Base-by-base conservation (phyloP, 495 filamentous ascomycete species). In the Cudoniella acicularis region DNA sequence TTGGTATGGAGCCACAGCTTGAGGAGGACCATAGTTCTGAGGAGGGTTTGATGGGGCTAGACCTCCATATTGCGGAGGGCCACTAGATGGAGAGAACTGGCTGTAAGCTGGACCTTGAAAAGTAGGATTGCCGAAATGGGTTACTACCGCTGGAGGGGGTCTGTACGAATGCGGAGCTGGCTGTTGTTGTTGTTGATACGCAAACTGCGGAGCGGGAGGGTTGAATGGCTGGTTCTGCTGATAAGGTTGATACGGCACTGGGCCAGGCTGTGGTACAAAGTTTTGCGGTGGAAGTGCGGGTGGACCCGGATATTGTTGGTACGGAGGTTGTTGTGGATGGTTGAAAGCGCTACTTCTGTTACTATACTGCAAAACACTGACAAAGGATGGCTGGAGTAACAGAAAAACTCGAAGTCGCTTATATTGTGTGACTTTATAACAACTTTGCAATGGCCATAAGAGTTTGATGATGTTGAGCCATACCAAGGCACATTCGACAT, bases 201-300 rank as follows among this genome's bases (percentile, higher is more conserved):
- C 65, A 60, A 67, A 74, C 42, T 67, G 64, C 13, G 57, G 61
- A 27, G 65, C 54, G 11, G 67, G 56, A 23, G 48, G 46, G 11
- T 27, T 41, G 21, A 60, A 68, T 18, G 66, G 62, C 27, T 73
- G 72, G 49, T 67, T 69, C 26, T 58, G 58, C 0, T 62, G 65
- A 43, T 67, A 70, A 43, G 65, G 65, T 49, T 65, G 45, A 63
- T 70, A 71, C 25, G 60, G 60, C 20, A 67, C 59, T 10, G 66
- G 67, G 46, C 49, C 61, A 48, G 52, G 52, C 25, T 56, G 64
- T 18, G 43, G 61, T 52, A 23, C 64, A 42, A 62, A 62, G 22
- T 55, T 3, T 54, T 60, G 58, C 22, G 52, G 27, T n/a, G 55
- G 49, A 17, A 56, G 47, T 1, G 51, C 49, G n/a, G n/a, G n/a